phyloP scores from a whole-genome alignment of 768 basidiomycete species.

The Antrodiella citrinella region DNA sequence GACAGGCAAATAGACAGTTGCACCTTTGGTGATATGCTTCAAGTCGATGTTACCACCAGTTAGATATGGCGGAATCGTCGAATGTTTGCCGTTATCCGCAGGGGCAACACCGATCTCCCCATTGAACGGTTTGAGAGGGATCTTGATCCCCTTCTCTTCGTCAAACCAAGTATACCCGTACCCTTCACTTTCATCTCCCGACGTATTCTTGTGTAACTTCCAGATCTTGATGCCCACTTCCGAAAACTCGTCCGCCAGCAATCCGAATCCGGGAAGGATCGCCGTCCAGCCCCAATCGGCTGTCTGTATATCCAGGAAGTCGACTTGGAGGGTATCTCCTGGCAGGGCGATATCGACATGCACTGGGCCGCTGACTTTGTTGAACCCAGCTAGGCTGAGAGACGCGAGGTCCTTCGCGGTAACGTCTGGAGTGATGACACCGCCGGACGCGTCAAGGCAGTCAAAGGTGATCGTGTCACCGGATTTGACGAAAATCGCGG shows the following conservation, averaged over 20 bases:
- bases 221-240: slow-evolving; percentile 48
- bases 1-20: slow-evolving; percentile 50
- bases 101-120: slow-evolving; percentile 60
- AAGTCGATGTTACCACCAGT: slow-evolving; percentile 61
- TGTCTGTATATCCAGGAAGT: slow-evolving; percentile 41
- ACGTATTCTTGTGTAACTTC: slow-evolving; percentile 28
- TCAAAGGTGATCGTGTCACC: slow-evolving; percentile 50
- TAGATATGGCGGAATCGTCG: slow-evolving; percentile 54
- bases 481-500: slow-evolving; percentile 39
- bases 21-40: slow-evolving; percentile 42
- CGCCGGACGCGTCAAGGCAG: slow-evolving; percentile 58
- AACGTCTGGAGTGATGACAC: slow-evolving; percentile 41
- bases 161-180: slow-evolving; percentile 44
- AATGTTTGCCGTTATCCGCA: slow-evolving; percentile 40
- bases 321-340: slow-evolving; percentile 54
- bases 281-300: slow-evolving; percentile 61
- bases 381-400: slow-evolving; percentile 39
- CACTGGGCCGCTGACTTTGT: slow-evolving; percentile 55
- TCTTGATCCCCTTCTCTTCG: slow-evolving; percentile 35
- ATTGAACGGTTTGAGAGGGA: slow-evolving; percentile 49
- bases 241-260: slow-evolving; percentile 47
- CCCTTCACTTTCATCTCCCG: slow-evolving; percentile 8
- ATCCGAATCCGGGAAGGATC: slow-evolving; percentile 50
- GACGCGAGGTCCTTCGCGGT: slow-evolving; percentile 28
- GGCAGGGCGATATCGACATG: slow-evolving; percentile 42